Evolutionary conservation across 352 stramenopile species (phyloP).

Genomic region (Globisporangium alternatum): DNA sequence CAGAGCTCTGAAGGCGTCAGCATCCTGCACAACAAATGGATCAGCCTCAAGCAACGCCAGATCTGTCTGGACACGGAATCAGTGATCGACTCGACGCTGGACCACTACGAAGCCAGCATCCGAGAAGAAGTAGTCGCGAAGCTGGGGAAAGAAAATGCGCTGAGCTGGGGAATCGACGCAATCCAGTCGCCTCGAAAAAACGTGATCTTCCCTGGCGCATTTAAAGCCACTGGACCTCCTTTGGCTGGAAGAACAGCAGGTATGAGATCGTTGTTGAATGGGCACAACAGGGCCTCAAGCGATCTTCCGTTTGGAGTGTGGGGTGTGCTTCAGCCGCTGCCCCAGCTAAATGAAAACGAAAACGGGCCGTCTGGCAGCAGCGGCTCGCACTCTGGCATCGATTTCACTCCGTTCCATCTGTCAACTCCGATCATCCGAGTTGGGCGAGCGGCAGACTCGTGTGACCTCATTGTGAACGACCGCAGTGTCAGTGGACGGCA

Average conservation of each 20-base stretch:
- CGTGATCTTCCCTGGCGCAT: slow-evolving; percentile 11
- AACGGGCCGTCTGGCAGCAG: slow-evolving; percentile 21
- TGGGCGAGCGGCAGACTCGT: slow-evolving; percentile 75
- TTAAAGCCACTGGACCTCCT: slow-evolving; percentile 4
- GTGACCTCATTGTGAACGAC: slow-evolving; percentile 87
- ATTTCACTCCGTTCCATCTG: slow-evolving; percentile 62
- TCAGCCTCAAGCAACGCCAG: slow-evolving; percentile 70
- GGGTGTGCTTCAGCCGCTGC: slow-evolving; percentile 68
- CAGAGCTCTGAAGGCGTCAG: slow-evolving; percentile 21
- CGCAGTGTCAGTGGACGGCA: slow-evolving; percentile 84
- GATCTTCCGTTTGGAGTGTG: slow-evolving; percentile 65
- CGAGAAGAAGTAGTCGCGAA: slow-evolving; percentile 64
- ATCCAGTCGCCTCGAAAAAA: slow-evolving; percentile 74
- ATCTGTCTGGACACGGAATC: slow-evolving; percentile 63
- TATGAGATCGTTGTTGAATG: neutral
- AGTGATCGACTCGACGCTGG: slow-evolving; percentile 67
- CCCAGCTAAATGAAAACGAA: slow-evolving; percentile 71
- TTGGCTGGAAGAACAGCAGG: neutral
- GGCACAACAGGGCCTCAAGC: slow-evolving; percentile 7
- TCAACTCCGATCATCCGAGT: slow-evolving; percentile 73
- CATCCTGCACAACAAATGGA: slow-evolving; percentile 61
- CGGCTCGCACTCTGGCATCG: slow-evolving; percentile 22
- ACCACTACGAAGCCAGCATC: slow-evolving; percentile 54
- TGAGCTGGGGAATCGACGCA: slow-evolving; percentile 80
- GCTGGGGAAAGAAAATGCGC: slow-evolving; percentile 71